These are phyloP conservation scores for Amphibolis antarctica DNA, from an alignment of 106 monocot species.

Conservation along the genomic window DNA sequence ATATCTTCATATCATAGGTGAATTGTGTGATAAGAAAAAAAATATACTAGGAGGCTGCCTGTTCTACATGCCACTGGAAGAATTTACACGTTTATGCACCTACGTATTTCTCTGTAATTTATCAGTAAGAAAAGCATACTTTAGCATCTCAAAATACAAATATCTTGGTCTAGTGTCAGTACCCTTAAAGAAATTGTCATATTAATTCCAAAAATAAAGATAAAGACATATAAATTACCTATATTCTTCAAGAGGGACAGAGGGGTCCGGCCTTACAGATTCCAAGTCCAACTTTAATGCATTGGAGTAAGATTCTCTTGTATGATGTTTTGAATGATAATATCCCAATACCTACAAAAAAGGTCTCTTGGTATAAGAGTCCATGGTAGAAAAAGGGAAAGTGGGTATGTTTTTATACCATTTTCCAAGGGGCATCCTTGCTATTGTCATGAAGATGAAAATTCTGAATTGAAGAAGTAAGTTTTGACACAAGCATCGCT, in stretches of 20 bases:
- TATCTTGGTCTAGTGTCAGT: too few relatives aligned
- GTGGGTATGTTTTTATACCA: slow-evolving; percentile 30
- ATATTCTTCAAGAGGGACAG: slow-evolving; percentile 85
- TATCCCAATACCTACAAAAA: slow-evolving; percentile 61
- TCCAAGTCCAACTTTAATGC: slow-evolving; percentile 83
- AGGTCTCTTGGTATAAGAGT: background rate
- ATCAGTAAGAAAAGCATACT: too few relatives aligned
- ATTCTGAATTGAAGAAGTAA: slow-evolving; percentile 42
- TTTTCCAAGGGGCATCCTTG: slow-evolving; percentile 81
- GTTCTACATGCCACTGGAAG: too few relatives aligned
- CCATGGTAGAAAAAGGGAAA: background rate
- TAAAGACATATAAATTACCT: slow-evolving; percentile 27
- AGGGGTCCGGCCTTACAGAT: slow-evolving; percentile 76
- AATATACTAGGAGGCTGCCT: too few relatives aligned
- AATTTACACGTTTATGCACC: too few relatives aligned
- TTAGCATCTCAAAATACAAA: too few relatives aligned
- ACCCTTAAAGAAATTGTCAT: too few relatives aligned
- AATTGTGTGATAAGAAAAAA: too few relatives aligned
- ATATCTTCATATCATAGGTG: too few relatives aligned
- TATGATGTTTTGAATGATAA: slow-evolving; percentile 63
- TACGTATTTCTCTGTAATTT: too few relatives aligned
- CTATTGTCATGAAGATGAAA: slow-evolving; percentile 73
- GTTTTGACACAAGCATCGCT: slow-evolving; percentile 48
- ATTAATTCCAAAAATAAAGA: background rate
- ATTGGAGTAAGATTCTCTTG: slow-evolving; percentile 71